These are phyloP conservation scores for Pichia thaimueangensis DNA, from an alignment of 805 yeast genomes.

Conservation along the genomic window DNA sequence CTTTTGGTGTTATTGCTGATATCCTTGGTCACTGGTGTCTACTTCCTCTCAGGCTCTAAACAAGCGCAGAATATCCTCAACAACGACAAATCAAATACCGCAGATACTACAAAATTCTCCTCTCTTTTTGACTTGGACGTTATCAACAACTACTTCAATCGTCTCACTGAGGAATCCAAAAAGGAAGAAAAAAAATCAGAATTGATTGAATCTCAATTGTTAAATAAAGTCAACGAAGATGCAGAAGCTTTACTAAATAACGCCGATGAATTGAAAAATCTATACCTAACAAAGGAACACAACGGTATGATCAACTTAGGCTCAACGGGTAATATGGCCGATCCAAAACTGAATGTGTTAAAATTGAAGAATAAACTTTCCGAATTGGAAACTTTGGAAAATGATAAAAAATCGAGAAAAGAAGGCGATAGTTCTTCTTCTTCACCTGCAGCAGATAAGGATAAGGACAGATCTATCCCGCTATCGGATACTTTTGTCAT, in stretches of 20 bases:
- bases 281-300: conserved; percentile 20
- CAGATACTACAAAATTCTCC: neutral
- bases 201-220: neutral
- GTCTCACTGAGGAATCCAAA: neutral
- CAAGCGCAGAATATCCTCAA: too few species aligned
- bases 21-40: too few species aligned
- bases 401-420: neutral
- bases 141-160: conserved; percentile 4
- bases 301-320: conserved; percentile 21
- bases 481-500: conserved; percentile 22
- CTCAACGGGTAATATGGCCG: conserved; percentile 23
- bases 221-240: neutral
- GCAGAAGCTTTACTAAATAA: conserved; percentile 14
- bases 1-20: too few species aligned
- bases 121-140: conserved; percentile 3
- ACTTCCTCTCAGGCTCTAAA: too few species aligned
- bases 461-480: conserved; percentile 27
- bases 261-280: conserved; percentile 19
- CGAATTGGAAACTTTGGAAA: neutral
- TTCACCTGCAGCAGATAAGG: conserved; percentile 14
- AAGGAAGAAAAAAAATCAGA: conserved; percentile 2
- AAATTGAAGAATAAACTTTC: conserved; percentile 13
- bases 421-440: neutral
- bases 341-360: neutral
- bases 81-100: neutral